Evolutionary conservation across 108 stramenopile species (phyloP), one percentile per base, ranked within the genome.

Genomic region (Nitzschia palea): DNA sequence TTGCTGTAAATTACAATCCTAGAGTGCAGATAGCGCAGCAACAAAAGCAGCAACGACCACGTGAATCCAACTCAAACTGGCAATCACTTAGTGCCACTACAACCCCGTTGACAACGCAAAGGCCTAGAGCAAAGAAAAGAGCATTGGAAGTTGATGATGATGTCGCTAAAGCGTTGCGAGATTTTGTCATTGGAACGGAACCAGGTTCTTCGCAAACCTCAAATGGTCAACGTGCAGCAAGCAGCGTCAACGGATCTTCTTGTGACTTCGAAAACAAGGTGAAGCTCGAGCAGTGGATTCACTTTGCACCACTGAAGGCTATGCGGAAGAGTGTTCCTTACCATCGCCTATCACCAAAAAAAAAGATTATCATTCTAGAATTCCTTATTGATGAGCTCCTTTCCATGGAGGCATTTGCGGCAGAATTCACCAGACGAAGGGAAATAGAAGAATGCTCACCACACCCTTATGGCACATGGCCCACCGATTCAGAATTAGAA

Each of bases 311-410:
- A 26, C 45, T 90, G 17, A 65, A 78, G 43, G 54, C 51, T 9
- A 55, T 93, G 61, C 71, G 80, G 48, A 40, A 58, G 25, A 88
- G 88, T n/a, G 56, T 80, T 23, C 84, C 91, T 17, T 88, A 90
- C 58, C 86, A 89, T 69, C 79, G 71, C 32, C 67, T 94, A 27
- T 65, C 78, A 17, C 20, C 89, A 1, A 68, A 82, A 25, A 32
- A 82, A 8, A 94, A 94, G 55, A 43, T 94, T 2, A 40, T 32
- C 12, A 86, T 94, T 20, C 62, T 94, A 25, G 89, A 94, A 67
- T 94, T 87, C 44, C 79, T 94, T 2, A 71, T 87, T 8, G 92
- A 94, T 53, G 89, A 94, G 32, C 67, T 94, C 0, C 37, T 94
- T 28, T 43, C 75, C 30, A 67, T 88, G 14, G 82, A 84, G 37